A percentile compares a stretch with the other conserved stretches of the same genome.
Evolutionary conservation across 2,329 filamentous ascomycete genomes (phyloP).

Genomic region (Dothideomycetidae sp.): DNA sequence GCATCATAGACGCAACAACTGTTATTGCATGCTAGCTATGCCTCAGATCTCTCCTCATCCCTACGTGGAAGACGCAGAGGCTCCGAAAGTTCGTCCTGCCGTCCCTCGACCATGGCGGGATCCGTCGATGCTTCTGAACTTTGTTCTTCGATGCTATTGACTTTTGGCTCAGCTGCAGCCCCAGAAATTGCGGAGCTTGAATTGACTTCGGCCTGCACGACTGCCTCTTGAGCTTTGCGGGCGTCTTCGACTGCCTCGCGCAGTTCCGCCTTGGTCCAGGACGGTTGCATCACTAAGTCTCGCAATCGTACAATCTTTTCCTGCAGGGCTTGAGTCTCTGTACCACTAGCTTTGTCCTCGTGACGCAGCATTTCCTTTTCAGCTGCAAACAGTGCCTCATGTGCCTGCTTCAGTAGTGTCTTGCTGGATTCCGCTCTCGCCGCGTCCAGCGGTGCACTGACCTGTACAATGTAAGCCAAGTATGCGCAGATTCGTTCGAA

Average conservation of each 20-base stretch:
- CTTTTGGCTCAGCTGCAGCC: too few species aligned
- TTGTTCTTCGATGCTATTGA: too few species aligned
- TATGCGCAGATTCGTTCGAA: neutral
- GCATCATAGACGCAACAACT: too few species aligned
- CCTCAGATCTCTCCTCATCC: too few species aligned
- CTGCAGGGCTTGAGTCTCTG: slow-evolving; percentile 16
- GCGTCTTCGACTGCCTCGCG: slow-evolving; percentile 19
- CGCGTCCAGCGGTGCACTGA: slow-evolving; percentile 15
- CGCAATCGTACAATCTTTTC: slow-evolving; percentile 18
- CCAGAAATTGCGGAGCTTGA: too few species aligned
- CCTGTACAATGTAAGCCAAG: slow-evolving; percentile 8
- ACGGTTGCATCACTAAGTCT: slow-evolving; percentile 19
- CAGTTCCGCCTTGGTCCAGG: slow-evolving; percentile 21
- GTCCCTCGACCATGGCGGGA: too few species aligned
- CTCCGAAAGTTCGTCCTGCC: too few species aligned
- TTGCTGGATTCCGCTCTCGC: slow-evolving; percentile 18
- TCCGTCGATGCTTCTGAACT: too few species aligned
- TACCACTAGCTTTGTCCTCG: slow-evolving; percentile 6
- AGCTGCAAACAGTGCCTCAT: slow-evolving; percentile 23
- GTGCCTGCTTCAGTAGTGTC: slow-evolving; percentile 19
- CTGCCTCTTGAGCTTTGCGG: too few species aligned
- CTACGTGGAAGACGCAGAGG: too few species aligned
- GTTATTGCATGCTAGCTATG: too few species aligned
- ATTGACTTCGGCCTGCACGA: too few species aligned
- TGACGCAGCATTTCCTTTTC: slow-evolving; percentile 21